Evolutionary conservation across 371 early-diverging fungal species (phyloP).

Genomic region (Funneliformis caledonium): DNA sequence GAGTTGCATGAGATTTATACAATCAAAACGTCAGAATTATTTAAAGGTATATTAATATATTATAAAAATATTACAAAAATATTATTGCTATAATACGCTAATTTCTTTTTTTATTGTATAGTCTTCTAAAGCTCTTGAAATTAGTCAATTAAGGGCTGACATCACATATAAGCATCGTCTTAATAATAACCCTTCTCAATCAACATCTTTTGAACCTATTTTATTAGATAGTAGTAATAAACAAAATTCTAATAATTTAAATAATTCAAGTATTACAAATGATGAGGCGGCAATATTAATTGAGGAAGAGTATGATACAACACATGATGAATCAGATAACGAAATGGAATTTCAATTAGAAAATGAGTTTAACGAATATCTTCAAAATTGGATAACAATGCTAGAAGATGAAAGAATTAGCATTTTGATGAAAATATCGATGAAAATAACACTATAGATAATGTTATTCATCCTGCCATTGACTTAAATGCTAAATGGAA

Average conservation of each 20-base stretch:
- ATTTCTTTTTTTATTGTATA: background rate
- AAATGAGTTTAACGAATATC: constrained; percentile 8
- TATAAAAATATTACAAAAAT: background rate
- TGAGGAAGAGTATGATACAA: background rate
- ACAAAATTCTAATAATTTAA: too few relatives aligned
- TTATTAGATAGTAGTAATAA: too few relatives aligned
- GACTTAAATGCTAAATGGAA: constrained; percentile 5
- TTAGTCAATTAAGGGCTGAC: background rate
- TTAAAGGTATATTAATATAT: background rate
- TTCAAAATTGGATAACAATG: background rate
- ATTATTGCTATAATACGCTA: too few relatives aligned
- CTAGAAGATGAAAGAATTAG: background rate
- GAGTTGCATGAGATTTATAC: constrained; percentile 3
- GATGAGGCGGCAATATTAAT: too few relatives aligned
- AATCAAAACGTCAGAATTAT: background rate
- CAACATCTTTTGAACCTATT: too few relatives aligned
- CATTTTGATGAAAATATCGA: background rate
- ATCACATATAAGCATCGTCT: constrained; percentile 5
- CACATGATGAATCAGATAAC: background rate
- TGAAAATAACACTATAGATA: background rate
- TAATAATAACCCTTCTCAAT: background rate
- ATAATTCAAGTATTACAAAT: too few relatives aligned
- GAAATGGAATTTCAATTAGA: background rate
- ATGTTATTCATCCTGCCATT: constrained; percentile 5
- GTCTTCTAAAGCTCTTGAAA: background rate